These are phyloP conservation scores for Arthroderma sp. DNA, from an alignment of 2,329 filamentous ascomycete genomes.

Conservation along the genomic window DNA sequence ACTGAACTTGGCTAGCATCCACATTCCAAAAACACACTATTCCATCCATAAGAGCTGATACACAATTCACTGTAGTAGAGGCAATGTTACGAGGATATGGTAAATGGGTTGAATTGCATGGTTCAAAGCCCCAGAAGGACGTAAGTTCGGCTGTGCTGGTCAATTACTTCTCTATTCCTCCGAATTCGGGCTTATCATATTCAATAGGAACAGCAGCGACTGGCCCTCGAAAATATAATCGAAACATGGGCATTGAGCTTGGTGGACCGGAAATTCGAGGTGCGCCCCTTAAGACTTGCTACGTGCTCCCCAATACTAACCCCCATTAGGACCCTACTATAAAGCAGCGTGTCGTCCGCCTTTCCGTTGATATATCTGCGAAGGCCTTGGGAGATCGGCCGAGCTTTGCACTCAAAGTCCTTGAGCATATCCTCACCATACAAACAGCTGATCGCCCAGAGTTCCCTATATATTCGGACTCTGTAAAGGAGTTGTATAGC, in stretches of 20 bases:
- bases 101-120: constrained; percentile 55
- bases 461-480: constrained; percentile 64
- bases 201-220: constrained; percentile 24
- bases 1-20: constrained; percentile 16
- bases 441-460: constrained; percentile 61
- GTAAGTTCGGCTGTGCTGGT: constrained; percentile 16
- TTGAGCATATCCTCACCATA: constrained; percentile 81
- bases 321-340: constrained; percentile 58
- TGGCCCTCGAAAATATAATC: constrained; percentile 25
- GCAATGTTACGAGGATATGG: constrained; percentile 77
- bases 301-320: constrained; percentile 10
- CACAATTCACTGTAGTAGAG: constrained; percentile 80
- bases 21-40: constrained; percentile 29
- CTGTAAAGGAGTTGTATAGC: constrained; percentile 75
- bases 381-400: constrained; percentile 64
- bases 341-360: constrained; percentile 64
- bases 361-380: constrained; percentile 74
- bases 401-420: constrained; percentile 71
- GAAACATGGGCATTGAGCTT: constrained; percentile 30
- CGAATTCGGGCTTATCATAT: background rate
- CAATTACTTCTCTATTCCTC: background rate
- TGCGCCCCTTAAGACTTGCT: constrained; percentile 9
- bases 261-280: constrained; percentile 29
- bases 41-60: constrained; percentile 58
- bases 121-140: constrained; percentile 39